Evolutionary conservation across 495 filamentous ascomycete species (phyloP), one percentile per base, ranked within the genome.

Genomic region (Podospora pseudoanserina): DNA sequence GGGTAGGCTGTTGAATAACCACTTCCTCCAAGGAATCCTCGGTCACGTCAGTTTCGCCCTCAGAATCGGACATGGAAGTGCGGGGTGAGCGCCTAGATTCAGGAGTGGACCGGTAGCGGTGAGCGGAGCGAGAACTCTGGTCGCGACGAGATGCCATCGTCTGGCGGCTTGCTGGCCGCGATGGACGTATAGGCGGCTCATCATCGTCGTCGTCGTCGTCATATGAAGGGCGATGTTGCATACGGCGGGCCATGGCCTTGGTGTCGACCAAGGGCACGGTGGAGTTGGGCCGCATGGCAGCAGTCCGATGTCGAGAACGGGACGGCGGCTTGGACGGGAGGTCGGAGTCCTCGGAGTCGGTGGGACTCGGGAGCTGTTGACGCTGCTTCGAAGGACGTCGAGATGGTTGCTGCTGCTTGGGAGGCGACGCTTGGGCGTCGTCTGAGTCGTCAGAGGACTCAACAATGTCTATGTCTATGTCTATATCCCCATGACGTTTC

Each of bases 31-130:
- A 71, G 18, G 76, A 79, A 59, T 76, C 79, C 23, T 69, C 65
- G 26, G 80, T 77, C 19, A 75, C 75, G 19, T 77, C 77, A 27
- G 75, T 77, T 32, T 82, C 80, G 67, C 74, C 66, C 34, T 82
- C 80, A 6, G 79, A 76, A 49, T 80, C 78, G 62, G 73, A 75
- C n/a, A 75, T 73, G 3, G 80, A 80, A 60, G 76, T 77, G 65
- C 71, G 76, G 34, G 76, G 75, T 3, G 78, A 79, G 58, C 74
- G 75, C 58, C 72, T 78, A 58, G 79, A 83, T 18, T 74, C 79
- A 28, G 76, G 79, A 56, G 76, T 78, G 13, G 78, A 82, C 15
- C 78, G 77, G 62, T 81, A 78, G 26, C 69, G 69, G 58, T 75
- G 78, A 20, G 74, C 78, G 13, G 80, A 80, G 15, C 73, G 77